A percentile compares a stretch with the other conserved stretches of the same genome.
phyloP scores from a whole-genome alignment of 2,329 filamentous ascomycete genomes.

The Hirsutella thompsonii region DNA sequence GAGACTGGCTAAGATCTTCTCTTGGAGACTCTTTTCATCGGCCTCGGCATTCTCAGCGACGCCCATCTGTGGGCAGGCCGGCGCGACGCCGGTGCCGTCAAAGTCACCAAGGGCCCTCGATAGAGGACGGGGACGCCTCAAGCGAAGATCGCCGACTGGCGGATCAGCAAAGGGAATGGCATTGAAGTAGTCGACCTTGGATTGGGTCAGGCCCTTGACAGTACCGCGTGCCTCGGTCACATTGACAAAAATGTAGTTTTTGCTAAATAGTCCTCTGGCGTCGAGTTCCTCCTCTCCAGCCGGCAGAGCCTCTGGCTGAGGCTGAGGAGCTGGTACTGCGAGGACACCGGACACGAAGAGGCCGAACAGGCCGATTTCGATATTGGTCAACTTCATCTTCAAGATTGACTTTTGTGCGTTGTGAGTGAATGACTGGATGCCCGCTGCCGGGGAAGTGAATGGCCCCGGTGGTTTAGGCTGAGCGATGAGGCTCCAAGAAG shows the following conservation, averaged over 20 bases:
- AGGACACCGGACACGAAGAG: constrained; percentile 6
- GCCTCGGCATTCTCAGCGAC: constrained; percentile 33
- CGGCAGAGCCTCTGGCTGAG: constrained; percentile 9
- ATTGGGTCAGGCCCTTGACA: constrained; percentile 32
- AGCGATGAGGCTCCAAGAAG: no score
- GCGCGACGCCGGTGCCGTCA: constrained; percentile 42
- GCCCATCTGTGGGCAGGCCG: constrained; percentile 61
- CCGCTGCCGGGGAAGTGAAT: no score
- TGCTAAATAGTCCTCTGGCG: constrained; percentile 23
- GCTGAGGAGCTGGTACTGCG: constrained; percentile 9
- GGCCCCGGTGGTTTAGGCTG: no score
- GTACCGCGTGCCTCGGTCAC: constrained; percentile 42
- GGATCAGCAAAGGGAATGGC: constrained; percentile 53
- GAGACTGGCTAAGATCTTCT: constrained; percentile 34
- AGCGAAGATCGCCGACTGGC: constrained; percentile 45
- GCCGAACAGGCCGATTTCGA: neutral
- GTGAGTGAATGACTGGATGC: no score
- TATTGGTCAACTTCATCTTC: neutral
- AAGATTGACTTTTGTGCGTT: no score
- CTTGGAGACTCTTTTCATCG: constrained; percentile 29
- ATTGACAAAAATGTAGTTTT: constrained; percentile 34
- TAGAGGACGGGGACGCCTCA: constrained; percentile 52
- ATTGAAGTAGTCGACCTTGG: constrained; percentile 41
- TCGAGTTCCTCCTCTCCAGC: constrained; percentile 1
- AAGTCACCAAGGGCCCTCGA: constrained; percentile 44